Conservation (phyloP, 345 rosid genomes). For the Camelina neglecta region DNA sequence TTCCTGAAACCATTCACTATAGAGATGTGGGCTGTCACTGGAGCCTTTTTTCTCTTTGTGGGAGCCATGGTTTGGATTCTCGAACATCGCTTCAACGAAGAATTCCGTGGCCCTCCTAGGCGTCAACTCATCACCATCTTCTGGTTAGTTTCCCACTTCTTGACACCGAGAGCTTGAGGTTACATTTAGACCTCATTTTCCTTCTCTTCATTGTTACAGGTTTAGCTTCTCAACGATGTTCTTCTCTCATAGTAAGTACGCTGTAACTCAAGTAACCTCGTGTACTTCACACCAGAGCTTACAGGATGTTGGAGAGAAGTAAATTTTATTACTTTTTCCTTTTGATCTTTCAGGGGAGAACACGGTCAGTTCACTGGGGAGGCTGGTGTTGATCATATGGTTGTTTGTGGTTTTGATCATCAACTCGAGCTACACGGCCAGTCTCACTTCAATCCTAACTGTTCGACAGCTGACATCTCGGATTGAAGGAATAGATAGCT, state of each 20-base stretch:
- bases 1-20: constrained; percentile 92
- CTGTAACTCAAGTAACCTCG: constrained; percentile 11
- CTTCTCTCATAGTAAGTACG: constrained; percentile 85
- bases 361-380: constrained; percentile 82
- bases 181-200: constrained; percentile 7
- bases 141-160: constrained; percentile 62
- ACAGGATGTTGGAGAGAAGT: constrained; percentile 5
- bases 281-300: constrained; percentile 11
- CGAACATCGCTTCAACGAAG: constrained; percentile 83
- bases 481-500: constrained; percentile 81
- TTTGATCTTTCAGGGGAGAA: constrained; percentile 70
- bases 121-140: constrained; percentile 84
- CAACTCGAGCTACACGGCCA: constrained; percentile 98
- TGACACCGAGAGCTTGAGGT: constrained; percentile 28
- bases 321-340: constrained; percentile 20
- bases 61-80: constrained; percentile 98
- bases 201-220: constrained; percentile 57
- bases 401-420: constrained; percentile 90
- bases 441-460: constrained; percentile 92
- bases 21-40: constrained; percentile 95
- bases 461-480: constrained; percentile 85
- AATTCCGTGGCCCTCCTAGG: constrained; percentile 90
- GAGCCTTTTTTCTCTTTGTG: constrained; percentile 78
- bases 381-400: constrained; percentile 90
- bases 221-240: constrained; percentile 99